Conservation (phyloP, 2,329 filamentous ascomycete species). For the Zarea fungicola region DNA sequence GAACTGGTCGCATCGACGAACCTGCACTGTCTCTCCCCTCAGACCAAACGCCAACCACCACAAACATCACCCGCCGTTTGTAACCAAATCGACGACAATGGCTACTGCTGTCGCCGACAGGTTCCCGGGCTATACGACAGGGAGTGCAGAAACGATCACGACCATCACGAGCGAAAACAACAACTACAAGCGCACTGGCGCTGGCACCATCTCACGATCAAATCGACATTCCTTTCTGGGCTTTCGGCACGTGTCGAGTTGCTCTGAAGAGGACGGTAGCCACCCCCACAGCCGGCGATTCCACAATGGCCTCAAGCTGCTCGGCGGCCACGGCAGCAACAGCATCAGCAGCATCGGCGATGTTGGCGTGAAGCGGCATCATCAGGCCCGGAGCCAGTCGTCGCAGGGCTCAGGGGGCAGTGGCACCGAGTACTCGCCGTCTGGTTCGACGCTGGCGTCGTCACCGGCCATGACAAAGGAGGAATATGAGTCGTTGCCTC, state of each 20-base stretch:
- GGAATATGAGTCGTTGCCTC: slow-evolving; percentile 16
- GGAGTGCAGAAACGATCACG: background rate
- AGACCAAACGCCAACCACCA: no score
- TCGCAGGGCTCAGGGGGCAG: slow-evolving; percentile 10
- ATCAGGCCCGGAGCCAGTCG: background rate
- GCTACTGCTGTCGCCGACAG: background rate
- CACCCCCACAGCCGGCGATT: slow-evolving; percentile 1
- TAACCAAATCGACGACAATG: no score
- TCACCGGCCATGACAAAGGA: slow-evolving; percentile 13
- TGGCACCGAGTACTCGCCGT: slow-evolving; percentile 2
- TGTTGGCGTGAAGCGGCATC: background rate
- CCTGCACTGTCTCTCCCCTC: no score
- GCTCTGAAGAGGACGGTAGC: slow-evolving; percentile 6
- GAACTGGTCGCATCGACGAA: no score
- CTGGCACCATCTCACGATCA: no score
- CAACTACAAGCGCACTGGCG: background rate
- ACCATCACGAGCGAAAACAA: slow-evolving; percentile 8
- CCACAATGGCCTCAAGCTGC: slow-evolving; percentile 6
- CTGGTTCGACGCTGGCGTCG: background rate
- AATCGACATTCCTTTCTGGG: slow-evolving; percentile 6
- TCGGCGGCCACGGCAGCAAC: background rate
- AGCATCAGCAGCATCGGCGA: background rate
- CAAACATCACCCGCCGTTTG: no score
- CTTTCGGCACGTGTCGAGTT: slow-evolving; percentile 5
- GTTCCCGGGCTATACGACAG: background rate